Evolutionary conservation across 164 flowering plant species (phyloP).

Genomic region (Malania oleifera): DNA sequence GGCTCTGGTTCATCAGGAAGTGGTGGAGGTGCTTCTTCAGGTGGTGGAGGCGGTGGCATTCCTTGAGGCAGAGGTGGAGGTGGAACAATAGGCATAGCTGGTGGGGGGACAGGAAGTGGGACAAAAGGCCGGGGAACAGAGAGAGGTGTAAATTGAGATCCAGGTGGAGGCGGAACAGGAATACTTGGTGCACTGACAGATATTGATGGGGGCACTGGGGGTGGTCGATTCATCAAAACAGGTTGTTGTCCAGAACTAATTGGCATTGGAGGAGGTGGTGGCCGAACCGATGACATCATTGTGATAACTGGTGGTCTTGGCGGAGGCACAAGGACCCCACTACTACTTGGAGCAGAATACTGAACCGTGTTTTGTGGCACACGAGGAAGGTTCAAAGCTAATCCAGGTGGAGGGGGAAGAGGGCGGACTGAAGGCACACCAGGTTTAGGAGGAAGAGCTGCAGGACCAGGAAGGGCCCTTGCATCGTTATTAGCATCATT

Average conservation of each 20-base stretch:
- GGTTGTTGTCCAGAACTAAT: conserved; percentile 56
- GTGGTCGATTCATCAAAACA: conserved; percentile 56
- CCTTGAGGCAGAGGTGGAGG: conserved; percentile 84
- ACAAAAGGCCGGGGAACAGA: conserved; percentile 44
- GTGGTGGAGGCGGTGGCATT: conserved; percentile 93
- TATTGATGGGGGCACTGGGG: conserved; percentile 41
- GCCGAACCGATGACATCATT: conserved; percentile 45
- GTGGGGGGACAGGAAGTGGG: conserved; percentile 49
- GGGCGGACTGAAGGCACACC: conserved; percentile 79
- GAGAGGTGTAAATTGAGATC: conserved; percentile 66
- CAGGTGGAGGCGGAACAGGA: conserved; percentile 76
- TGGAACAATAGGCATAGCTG: conserved; percentile 55
- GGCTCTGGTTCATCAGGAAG: conserved; percentile 99
- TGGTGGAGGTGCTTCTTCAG: conserved; percentile 96
- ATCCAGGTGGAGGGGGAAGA: conserved; percentile 88
- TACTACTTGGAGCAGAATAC: conserved; percentile 42
- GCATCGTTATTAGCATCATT: conserved; percentile 40
- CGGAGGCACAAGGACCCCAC: conserved; percentile 40
- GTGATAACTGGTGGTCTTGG: conserved; percentile 50
- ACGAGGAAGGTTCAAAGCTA: conserved; percentile 74
- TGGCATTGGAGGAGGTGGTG: conserved; percentile 63
- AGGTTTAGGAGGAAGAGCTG: conserved; percentile 79
- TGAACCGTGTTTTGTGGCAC: conserved; percentile 46
- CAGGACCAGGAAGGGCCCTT: conserved; percentile 74
- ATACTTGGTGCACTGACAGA: conserved; percentile 31